phyloP scores from a whole-genome alignment of 768 basidiomycete genomes.

The Auriscalpium vulgare region DNA sequence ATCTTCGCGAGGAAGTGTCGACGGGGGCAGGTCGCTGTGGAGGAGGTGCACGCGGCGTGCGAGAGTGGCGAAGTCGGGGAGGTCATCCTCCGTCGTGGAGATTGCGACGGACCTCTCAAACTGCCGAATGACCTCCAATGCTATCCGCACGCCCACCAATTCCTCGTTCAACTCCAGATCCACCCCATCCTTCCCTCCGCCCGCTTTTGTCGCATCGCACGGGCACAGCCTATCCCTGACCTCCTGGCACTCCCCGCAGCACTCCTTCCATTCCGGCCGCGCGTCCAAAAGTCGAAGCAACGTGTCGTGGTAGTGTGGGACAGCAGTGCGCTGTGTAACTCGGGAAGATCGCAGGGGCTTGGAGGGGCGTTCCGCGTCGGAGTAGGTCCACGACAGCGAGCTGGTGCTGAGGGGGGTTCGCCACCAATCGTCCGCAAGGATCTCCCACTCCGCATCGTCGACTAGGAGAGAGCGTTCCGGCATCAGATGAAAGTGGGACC shows the following conservation, averaged over 20 bases:
- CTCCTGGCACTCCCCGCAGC: constrained; percentile 12
- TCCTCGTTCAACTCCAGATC: background rate
- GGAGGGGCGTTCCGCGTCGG: background rate
- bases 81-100: background rate
- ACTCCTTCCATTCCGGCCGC: background rate
- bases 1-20: background rate
- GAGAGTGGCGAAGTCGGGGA: constrained; percentile 4
- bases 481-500: constrained; percentile 4
- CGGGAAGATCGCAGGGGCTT: too few species aligned
- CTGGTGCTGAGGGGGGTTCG: constrained; percentile 6
- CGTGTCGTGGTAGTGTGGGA: background rate
- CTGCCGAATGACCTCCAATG: constrained; percentile 1
- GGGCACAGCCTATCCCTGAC: constrained; percentile 2
- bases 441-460: constrained; percentile 15
- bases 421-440: constrained; percentile 15
- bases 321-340: background rate
- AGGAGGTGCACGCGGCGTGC: constrained; percentile 14
- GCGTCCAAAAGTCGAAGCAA: constrained; percentile 3
- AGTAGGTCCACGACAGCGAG: background rate
- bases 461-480: constrained; percentile 3
- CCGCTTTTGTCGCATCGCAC: background rate
- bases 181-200: background rate
- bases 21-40: constrained; percentile 1
- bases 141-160: constrained; percentile 1
- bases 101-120: constrained; percentile 2